phyloP scores from a whole-genome alignment of 2,329 filamentous ascomycete species.

The Talaromyces sp. region DNA sequence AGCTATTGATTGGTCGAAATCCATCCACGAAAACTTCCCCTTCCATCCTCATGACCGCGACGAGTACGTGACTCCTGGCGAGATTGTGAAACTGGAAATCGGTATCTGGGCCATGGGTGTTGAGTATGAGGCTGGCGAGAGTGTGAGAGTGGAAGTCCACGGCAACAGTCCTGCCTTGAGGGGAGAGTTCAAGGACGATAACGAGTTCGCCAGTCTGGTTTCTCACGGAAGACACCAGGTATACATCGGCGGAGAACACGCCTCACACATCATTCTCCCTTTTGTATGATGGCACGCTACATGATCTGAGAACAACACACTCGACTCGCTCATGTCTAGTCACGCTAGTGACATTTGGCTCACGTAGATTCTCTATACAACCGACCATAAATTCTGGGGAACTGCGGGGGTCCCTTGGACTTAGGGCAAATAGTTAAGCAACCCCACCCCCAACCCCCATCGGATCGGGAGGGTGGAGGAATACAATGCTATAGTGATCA shows the following conservation, averaged over 20 bases:
- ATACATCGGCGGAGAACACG: constrained; percentile 5
- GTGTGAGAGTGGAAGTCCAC: constrained; percentile 20
- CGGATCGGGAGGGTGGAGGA: constrained; percentile 6
- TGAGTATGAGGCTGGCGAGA: constrained; percentile 42
- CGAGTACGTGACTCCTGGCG: constrained; percentile 39
- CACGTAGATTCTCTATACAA: neutral
- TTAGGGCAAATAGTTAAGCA: neutral
- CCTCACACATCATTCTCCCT: constrained; percentile 3
- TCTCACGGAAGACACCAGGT: neutral
- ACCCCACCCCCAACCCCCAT: neutral
- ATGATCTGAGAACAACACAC: neutral
- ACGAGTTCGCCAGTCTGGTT: neutral
- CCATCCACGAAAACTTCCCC: constrained; percentile 27
- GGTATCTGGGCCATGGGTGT: constrained; percentile 46
- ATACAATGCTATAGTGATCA: neutral
- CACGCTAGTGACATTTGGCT: neutral
- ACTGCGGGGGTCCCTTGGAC: neutral
- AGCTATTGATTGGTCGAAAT: constrained; percentile 28
- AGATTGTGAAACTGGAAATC: constrained; percentile 44
- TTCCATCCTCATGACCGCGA: constrained; percentile 39
- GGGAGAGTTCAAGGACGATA: constrained; percentile 8
- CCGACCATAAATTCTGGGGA: neutral
- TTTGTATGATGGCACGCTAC: constrained; percentile 5
- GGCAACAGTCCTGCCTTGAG: neutral
- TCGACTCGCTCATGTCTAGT: neutral